Conservation (phyloP, 768 basidiomycete species). For the Mycena vulgaris region DNA sequence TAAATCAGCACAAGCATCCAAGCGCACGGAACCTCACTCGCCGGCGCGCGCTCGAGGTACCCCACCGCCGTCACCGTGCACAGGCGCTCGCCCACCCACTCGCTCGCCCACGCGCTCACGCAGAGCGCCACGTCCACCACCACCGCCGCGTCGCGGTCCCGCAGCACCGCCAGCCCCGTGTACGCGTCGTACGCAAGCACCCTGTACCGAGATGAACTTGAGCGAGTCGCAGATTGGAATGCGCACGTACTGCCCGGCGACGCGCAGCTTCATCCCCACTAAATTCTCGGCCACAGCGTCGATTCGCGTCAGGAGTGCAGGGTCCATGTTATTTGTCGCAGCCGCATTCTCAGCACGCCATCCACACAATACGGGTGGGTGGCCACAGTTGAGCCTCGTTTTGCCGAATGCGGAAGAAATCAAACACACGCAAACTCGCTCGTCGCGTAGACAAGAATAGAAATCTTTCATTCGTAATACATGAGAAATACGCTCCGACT, state of each 20-base stretch:
- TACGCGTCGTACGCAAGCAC: conserved; percentile 70
- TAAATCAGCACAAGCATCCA: conserved; percentile 13
- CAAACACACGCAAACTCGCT: no score
- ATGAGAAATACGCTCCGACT: neutral
- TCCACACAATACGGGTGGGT: no score
- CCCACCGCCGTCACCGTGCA: conserved; percentile 70
- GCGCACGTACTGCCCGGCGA: conserved; percentile 69
- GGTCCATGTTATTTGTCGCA: conserved; percentile 48
- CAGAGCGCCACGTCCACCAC: conserved; percentile 73
- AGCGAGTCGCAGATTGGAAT: no score
- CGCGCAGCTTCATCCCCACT: conserved; percentile 67
- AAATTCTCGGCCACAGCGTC: conserved; percentile 55
- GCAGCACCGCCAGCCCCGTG: conserved; percentile 62
- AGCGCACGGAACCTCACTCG: conserved; percentile 44
- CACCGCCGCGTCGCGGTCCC: conserved; percentile 66
- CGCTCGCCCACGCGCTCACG: conserved; percentile 47
- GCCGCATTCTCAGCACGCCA: neutral
- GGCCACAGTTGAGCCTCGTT: neutral
- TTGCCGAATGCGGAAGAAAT: no score
- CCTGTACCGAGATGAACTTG: no score
- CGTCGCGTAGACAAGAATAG: no score
- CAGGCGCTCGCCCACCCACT: conserved; percentile 71
- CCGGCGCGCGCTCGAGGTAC: conserved; percentile 66
- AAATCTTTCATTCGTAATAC: no score
- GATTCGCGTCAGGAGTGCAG: conserved; percentile 62